These are phyloP conservation scores for Silene coronaria DNA, from an alignment of 179 eudicot species.

Conservation along the genomic window DNA sequence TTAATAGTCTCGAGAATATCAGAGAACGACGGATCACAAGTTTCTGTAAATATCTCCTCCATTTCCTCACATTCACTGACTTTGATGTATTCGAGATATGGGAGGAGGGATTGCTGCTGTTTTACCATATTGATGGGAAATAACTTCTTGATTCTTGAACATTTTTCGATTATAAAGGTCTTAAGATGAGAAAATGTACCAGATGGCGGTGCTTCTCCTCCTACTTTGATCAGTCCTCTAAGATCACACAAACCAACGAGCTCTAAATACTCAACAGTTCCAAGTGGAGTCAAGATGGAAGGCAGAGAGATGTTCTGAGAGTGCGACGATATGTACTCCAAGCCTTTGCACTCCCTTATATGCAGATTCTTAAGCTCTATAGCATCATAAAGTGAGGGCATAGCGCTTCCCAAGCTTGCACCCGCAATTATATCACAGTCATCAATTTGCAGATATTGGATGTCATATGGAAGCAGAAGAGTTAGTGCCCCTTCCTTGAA, in stretches of 20 bases:
- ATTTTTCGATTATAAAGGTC: background rate
- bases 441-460: background rate
- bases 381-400: background rate
- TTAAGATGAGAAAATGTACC: slow-evolving; percentile 5
- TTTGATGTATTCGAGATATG: background rate
- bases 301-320: background rate
- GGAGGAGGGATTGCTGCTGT: slow-evolving; percentile 6
- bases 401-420: background rate
- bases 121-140: background rate
- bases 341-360: slow-evolving; percentile 1
- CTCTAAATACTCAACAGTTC: slow-evolving; percentile 5
- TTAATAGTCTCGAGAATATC: background rate
- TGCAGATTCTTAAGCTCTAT: slow-evolving; percentile 1
- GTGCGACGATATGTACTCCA: background rate
- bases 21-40: background rate
- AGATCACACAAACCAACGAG: slow-evolving; percentile 6
- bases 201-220: background rate
- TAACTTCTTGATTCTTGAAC: background rate
- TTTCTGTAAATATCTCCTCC: slow-evolving; percentile 2
- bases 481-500: background rate
- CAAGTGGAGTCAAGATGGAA: slow-evolving; percentile 8
- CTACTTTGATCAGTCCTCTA: slow-evolving; percentile 1
- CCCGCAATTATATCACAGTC: background rate
- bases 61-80: slow-evolving; percentile 8
- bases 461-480: slow-evolving; percentile 1